Base-by-base conservation (phyloP, 164 flowering plant species). In the Berberis vulgaris region DNA sequence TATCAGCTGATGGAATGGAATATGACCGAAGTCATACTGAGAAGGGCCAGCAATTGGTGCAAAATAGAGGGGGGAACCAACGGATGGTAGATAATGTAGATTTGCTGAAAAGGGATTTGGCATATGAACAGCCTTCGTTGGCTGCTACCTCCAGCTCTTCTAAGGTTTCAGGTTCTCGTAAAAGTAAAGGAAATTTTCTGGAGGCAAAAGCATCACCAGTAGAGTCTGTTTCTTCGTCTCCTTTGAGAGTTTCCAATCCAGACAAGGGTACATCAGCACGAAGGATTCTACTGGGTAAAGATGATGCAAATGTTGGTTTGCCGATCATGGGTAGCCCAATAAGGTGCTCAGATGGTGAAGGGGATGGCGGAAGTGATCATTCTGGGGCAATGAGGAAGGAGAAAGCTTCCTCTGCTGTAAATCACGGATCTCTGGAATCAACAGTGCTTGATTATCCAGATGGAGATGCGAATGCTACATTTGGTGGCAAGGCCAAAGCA, bases 171-270 rank as follows among this genome's bases (percentile, higher is more conserved):
- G 83, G 87, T 39, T 86, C 98, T 6, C 83, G 69, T 67, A 88
- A 73, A 72, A 74, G 73, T 63, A 88, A 75, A 79, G 63, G 74
- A 47, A 82, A 76, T 59, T 65, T 73, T 67, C 86, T 75, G 66
- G 97, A 86, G 61, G 57, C 67, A 46, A 91, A 83, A 78, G 84
- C 89, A 59, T 94, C 99, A 41, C 99, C 99, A 3, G 97, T 87
- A 43, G 96, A 87, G 66, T 94, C 99, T 57, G 97, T 91, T 72
- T 89, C 97, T 62, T 94, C 99, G 53, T 91, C 93, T 66, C 99
- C 99, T 59, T 60, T 86, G 74, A 82, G 88, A 74, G 57, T 75
- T 66, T 68, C 73, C 26, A 26, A 26, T 26, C 26, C 26, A 7
- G 91, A 83, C 49, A 88, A 81, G 67, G 64, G 69, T 75, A 45